Evolutionary conservation across 2,329 filamentous ascomycete genomes (phyloP).

Genomic region (Penicillium hesseltinei): DNA sequence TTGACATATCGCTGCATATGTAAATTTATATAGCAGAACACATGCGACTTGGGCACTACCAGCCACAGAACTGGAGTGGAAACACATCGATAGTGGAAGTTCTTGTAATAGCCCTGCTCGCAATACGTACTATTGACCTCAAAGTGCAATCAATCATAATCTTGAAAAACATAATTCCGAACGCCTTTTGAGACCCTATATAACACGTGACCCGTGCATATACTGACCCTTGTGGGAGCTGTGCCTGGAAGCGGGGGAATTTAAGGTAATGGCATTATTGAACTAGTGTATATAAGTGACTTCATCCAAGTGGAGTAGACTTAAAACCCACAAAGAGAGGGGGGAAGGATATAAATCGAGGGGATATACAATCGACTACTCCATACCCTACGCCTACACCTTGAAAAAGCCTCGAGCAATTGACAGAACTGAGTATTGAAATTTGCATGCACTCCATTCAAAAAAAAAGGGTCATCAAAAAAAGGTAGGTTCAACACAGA

Average conservation of each 20-base stretch:
- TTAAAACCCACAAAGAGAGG: not conserved
- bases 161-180: not conserved
- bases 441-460: slow-evolving; percentile 30
- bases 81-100: not conserved
- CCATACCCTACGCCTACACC: not conserved
- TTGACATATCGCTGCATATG: not conserved
- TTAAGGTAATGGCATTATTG: not conserved
- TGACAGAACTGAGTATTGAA: slow-evolving; percentile 22
- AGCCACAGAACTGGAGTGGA: no score
- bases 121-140: not conserved
- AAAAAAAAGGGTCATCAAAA: slow-evolving; percentile 27
- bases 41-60: not conserved
- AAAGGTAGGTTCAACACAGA: slow-evolving; percentile 29
- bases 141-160: not conserved
- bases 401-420: not conserved
- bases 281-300: not conserved
- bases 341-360: not conserved
- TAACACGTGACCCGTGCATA: not conserved
- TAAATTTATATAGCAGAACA: not conserved
- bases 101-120: not conserved
- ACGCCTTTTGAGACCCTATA: not conserved
- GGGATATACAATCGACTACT: not conserved
- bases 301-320: slow-evolving; percentile 2
- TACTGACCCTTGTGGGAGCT: not conserved
- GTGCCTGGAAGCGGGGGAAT: not conserved